These are phyloP conservation scores for Plenodomus lindquistii DNA, from an alignment of 2,329 filamentous ascomycete genomes.

Conservation along the genomic window DNA sequence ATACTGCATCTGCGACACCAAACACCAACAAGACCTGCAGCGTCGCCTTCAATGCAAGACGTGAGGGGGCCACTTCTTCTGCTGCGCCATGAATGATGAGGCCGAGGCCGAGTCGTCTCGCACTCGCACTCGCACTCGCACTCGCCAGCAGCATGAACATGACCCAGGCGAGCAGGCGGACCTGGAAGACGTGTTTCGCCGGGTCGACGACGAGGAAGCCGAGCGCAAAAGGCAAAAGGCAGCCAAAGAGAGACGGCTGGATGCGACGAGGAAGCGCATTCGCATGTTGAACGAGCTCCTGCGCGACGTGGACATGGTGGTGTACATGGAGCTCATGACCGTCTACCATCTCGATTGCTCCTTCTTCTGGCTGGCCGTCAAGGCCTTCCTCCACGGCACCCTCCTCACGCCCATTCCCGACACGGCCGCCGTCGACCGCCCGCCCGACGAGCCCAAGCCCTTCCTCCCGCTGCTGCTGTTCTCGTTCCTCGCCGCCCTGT, in stretches of 20 bases:
- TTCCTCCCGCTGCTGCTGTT: constrained; percentile 59
- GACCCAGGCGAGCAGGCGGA: constrained; percentile 15
- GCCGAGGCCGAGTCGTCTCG: constrained; percentile 37
- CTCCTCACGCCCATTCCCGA: constrained; percentile 63
- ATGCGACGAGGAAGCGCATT: constrained; percentile 43
- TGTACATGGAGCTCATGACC: constrained; percentile 64
- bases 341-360: constrained; percentile 69
- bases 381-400: constrained; percentile 59
- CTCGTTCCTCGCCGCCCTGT: constrained; percentile 59
- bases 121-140: too few species aligned
- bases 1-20: neutral
- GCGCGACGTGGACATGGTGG: constrained; percentile 60
- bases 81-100: constrained; percentile 46
- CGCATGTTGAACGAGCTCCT: constrained; percentile 58
- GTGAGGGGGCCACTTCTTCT: constrained; percentile 10
- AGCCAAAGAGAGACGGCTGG: constrained; percentile 31
- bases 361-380: constrained; percentile 59
- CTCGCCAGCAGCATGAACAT: constrained; percentile 22
- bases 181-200: constrained; percentile 15
- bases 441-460: constrained; percentile 55
- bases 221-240: constrained; percentile 22
- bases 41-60: constrained; percentile 34
- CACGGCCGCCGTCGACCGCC: constrained; percentile 47
- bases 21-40: constrained; percentile 2
- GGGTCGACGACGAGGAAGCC: constrained; percentile 23